Evolutionary conservation across 805 yeast genomes (phyloP).

Genomic region (Metschnikowia arizonensis): DNA sequence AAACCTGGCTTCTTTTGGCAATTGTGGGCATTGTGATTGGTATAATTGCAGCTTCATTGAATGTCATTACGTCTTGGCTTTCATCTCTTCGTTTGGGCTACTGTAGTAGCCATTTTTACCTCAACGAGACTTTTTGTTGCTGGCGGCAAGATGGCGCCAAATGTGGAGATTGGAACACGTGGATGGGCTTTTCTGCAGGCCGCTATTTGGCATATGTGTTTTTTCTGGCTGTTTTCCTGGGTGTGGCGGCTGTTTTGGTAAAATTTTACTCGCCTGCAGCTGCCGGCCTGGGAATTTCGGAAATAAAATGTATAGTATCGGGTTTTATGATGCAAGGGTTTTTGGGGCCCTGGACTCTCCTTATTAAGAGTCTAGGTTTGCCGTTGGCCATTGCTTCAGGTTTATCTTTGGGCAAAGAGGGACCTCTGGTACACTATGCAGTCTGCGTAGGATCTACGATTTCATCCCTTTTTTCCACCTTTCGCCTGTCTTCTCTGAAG

Average conservation of each 20-base stretch:
- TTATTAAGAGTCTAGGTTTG: constrained; percentile 72
- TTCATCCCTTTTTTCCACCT: constrained; percentile 49
- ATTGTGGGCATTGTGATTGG: constrained; percentile 78
- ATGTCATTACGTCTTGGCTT: constrained; percentile 82
- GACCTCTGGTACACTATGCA: constrained; percentile 97
- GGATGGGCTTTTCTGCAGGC: constrained; percentile 46
- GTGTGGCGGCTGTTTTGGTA: constrained; percentile 65
- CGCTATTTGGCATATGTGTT: constrained; percentile 58
- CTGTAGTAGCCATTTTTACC: constrained; percentile 65
- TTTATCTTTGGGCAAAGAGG: constrained; percentile 92
- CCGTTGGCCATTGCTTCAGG: constrained; percentile 95
- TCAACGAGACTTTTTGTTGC: constrained; percentile 79
- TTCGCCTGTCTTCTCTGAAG: constrained; percentile 43
- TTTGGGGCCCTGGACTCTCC: constrained; percentile 64
- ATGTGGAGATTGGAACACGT: constrained; percentile 67
- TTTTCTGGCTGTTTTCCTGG: constrained; percentile 59
- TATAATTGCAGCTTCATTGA: constrained; percentile 73
- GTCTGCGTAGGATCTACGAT: constrained; percentile 90
- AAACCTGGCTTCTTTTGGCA: constrained; percentile 72
- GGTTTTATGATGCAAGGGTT: constrained; percentile 83
- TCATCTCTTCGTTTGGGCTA: constrained; percentile 75
- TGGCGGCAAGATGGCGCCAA: constrained; percentile 44
- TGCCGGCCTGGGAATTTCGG: constrained; percentile 97
- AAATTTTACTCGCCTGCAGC: constrained; percentile 77
- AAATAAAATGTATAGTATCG: constrained; percentile 88